A percentile compares a stretch with the other conserved stretches of the same genome.
Conservation (phyloP, 2,329 filamentous ascomycete species). For the Diplodia seriata region DNA sequence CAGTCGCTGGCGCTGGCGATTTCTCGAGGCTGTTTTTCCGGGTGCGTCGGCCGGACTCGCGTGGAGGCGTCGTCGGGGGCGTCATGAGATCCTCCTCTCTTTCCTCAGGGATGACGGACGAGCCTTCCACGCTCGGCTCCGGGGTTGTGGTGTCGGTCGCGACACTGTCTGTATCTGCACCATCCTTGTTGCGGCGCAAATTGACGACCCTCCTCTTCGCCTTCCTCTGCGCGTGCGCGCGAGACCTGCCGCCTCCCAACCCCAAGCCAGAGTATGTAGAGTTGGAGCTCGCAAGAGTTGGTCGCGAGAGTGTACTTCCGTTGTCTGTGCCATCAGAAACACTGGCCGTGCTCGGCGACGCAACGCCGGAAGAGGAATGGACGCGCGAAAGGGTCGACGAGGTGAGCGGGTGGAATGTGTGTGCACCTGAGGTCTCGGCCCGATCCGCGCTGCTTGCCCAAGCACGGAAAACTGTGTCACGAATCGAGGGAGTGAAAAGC, state of each 20-base stretch:
- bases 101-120: constrained; percentile 46
- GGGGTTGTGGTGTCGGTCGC: constrained; percentile 61
- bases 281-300: constrained; percentile 68
- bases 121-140: constrained; percentile 63
- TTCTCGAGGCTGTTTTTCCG: constrained; percentile 28
- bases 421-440: constrained; percentile 60
- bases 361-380: constrained; percentile 51
- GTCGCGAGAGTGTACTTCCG: constrained; percentile 64
- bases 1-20: constrained; percentile 4
- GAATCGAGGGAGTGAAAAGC: constrained; percentile 88
- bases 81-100: constrained; percentile 42
- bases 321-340: constrained; percentile 59
- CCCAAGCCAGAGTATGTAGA: constrained; percentile 68
- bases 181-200: constrained; percentile 68
- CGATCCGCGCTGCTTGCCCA: constrained; percentile 83
- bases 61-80: constrained; percentile 43
- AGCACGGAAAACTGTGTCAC: constrained; percentile 88
- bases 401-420: constrained; percentile 50
- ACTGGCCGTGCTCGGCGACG: constrained; percentile 32
- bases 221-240: constrained; percentile 71
- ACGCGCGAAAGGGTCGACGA: constrained; percentile 55
- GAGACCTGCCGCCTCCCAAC: constrained; percentile 65
- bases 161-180: constrained; percentile 54
- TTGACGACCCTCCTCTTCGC: constrained; percentile 87
- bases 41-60: constrained; percentile 24